Conservation (phyloP, 345 rosid species). For the Sonneratia alba region DNA sequence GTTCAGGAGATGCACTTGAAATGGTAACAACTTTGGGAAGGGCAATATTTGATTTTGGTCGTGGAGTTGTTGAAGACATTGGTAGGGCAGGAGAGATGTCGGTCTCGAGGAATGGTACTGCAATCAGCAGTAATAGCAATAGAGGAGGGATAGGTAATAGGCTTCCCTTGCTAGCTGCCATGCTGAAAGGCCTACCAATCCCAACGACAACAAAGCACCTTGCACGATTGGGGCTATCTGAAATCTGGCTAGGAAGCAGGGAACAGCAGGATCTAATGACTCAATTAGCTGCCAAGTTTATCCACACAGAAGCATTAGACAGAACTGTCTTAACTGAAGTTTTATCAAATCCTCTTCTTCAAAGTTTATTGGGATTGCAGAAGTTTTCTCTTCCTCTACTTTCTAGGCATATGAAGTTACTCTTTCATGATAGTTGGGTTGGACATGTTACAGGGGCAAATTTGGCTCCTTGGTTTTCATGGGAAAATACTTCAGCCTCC, state of each 20-base stretch:
- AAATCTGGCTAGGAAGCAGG: conserved; percentile 77
- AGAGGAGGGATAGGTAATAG: conserved; percentile 33
- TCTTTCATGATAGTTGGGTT: conserved; percentile 76
- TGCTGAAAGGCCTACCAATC: conserved; percentile 73
- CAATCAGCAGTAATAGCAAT: conserved; percentile 22
- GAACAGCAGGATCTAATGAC: conserved; percentile 75
- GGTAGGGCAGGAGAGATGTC: conserved; percentile 55
- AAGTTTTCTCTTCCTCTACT: conserved; percentile 61
- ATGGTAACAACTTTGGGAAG: conserved; percentile 84
- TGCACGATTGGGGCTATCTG: conserved; percentile 53
- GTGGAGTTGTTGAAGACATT: conserved; percentile 87
- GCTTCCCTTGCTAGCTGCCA: conserved; percentile 40
- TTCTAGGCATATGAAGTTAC: conserved; percentile 60
- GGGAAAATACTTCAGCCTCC: conserved; percentile 53
- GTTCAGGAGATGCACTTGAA: conserved; percentile 94
- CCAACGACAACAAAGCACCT: conserved; percentile 75
- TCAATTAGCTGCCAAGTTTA: conserved; percentile 62
- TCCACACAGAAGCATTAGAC: conserved; percentile 70
- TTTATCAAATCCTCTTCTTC: conserved; percentile 43
- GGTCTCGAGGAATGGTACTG: conserved; percentile 21
- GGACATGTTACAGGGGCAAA: conserved; percentile 53
- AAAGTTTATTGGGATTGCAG: conserved; percentile 46
- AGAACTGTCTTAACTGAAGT: conserved; percentile 55
- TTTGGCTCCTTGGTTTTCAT: conserved; percentile 83
- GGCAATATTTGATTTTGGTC: conserved; percentile 87